phyloP scores from a whole-genome alignment of 768 basidiomycete species.

The Chalciporus pseudorubinellus region DNA sequence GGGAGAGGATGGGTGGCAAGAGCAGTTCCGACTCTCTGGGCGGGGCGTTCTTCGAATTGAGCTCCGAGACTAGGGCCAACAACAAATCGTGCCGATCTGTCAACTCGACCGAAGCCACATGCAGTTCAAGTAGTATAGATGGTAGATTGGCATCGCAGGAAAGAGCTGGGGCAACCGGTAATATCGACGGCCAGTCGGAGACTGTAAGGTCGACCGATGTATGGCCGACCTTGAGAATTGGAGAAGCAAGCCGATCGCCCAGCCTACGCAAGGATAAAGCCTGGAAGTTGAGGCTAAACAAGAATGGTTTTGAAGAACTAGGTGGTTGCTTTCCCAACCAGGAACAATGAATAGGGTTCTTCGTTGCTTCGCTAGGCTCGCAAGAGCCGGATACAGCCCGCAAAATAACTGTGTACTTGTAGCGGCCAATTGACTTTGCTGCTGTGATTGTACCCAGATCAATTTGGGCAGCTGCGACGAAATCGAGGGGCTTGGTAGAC shows the following conservation, averaged over 20 bases:
- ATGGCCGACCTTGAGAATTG: conserved; percentile 35
- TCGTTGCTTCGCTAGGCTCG: conserved; percentile 46
- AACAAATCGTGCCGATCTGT: conserved; percentile 56
- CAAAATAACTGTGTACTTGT: conserved; percentile 44
- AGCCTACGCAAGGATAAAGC: conserved; percentile 46
- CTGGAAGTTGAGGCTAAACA: conserved; percentile 42
- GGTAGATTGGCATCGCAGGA: conserved; percentile 58
- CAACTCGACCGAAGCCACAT: conserved; percentile 45
- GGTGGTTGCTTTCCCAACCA: conserved; percentile 52
- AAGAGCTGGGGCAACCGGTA: conserved; percentile 24
- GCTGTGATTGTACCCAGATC: conserved; percentile 48
- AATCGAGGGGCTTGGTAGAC: conserved; percentile 17
- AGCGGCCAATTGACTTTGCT: conserved; percentile 34
- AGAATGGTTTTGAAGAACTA: conserved; percentile 43
- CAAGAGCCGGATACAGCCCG: conserved; percentile 40
- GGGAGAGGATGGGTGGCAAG: conserved; percentile 32
- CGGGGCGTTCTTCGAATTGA: conserved; percentile 10
- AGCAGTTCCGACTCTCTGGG: conserved; percentile 8
- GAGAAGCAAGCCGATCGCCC: conserved; percentile 26
- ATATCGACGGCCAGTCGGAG: conserved; percentile 62
- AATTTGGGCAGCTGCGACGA: conserved; percentile 42
- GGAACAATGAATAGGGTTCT: conserved; percentile 45
- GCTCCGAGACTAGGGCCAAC: conserved; percentile 33
- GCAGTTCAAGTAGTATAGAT: conserved; percentile 47
- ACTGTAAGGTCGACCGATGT: conserved; percentile 36